Evolutionary conservation across 2,329 filamentous ascomycete species (phyloP).

Genomic region (Chaetothyriales sp.): DNA sequence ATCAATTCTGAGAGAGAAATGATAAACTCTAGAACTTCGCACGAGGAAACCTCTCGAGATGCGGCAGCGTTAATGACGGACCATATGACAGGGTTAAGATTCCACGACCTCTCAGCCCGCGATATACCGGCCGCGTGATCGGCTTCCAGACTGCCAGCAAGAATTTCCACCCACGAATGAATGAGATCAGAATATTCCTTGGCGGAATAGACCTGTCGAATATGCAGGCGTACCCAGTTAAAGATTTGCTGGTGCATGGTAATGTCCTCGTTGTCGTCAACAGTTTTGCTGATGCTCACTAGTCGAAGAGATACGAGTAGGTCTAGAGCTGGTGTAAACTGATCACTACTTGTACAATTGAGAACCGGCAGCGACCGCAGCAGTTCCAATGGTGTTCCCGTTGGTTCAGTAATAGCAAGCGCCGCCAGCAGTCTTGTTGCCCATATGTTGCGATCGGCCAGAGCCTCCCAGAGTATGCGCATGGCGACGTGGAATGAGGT

Average conservation of each 20-base stretch:
- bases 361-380: slow-evolving; percentile 4
- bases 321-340: background rate
- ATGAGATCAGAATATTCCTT: background rate
- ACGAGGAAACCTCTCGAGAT: background rate
- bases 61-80: background rate
- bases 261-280: background rate
- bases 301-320: background rate
- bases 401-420: slow-evolving; percentile 1
- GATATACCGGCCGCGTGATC: background rate
- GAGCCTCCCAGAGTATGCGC: slow-evolving; percentile 31
- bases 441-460: slow-evolving; percentile 3
- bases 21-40: background rate
- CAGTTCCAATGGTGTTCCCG: slow-evolving; percentile 2
- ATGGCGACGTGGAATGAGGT: slow-evolving; percentile 51
- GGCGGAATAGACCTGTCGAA: background rate
- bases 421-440: background rate
- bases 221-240: background rate
- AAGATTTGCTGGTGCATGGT: background rate
- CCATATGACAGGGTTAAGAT: background rate
- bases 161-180: background rate
- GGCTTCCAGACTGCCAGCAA: background rate
- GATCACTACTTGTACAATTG: background rate
- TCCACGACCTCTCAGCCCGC: background rate
- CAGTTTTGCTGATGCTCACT: background rate
- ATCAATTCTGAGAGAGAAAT: background rate